Percentiles rank a stretch among this genome's conserved stretches.
phyloP scores from a whole-genome alignment of 106 monocot species.

The Phalaenopsis equestris region DNA sequence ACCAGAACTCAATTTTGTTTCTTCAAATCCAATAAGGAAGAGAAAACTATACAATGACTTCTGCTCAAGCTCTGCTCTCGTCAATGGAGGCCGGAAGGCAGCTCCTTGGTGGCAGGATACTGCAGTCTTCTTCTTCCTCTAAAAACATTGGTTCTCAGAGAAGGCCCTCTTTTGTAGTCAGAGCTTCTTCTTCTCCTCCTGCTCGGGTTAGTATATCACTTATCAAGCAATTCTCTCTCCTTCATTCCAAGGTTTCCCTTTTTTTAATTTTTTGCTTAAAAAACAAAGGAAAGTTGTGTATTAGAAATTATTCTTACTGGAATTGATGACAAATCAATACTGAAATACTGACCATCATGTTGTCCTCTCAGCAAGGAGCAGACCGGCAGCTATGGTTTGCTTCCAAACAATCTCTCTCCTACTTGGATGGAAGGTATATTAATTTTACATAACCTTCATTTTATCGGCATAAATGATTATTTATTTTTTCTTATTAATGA shows the following conservation, averaged over 20 bases:
- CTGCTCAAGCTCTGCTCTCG: conserved; percentile 77
- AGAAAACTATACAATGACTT: conserved; percentile 25
- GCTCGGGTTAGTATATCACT: conserved; percentile 41
- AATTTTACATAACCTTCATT: not conserved
- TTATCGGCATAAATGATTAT: too few species aligned
- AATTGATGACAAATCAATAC: not conserved
- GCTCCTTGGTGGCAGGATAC: conserved; percentile 61
- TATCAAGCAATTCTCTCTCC: not conserved
- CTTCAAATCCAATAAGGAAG: not conserved
- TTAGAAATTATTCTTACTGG: not conserved
- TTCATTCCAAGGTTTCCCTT: too few species aligned
- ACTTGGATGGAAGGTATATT: conserved; percentile 83
- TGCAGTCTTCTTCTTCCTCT: conserved; percentile 24
- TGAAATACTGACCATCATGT: not conserved
- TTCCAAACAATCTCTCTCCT: conserved; percentile 86
- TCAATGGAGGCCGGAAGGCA: conserved; percentile 80
- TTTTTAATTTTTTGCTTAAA: too few species aligned
- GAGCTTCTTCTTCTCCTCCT: conserved; percentile 67
- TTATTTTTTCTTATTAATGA: too few species aligned
- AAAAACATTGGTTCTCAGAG: conserved; percentile 26
- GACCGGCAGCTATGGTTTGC: conserved; percentile 96
- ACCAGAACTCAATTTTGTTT: not conserved
- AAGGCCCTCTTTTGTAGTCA: conserved; percentile 56
- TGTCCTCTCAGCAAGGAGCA: conserved; percentile 31
- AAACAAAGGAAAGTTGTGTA: too few species aligned